Conservation (phyloP, 2,329 filamentous ascomycete genomes). For the Alternaria novae-zelandiae region DNA sequence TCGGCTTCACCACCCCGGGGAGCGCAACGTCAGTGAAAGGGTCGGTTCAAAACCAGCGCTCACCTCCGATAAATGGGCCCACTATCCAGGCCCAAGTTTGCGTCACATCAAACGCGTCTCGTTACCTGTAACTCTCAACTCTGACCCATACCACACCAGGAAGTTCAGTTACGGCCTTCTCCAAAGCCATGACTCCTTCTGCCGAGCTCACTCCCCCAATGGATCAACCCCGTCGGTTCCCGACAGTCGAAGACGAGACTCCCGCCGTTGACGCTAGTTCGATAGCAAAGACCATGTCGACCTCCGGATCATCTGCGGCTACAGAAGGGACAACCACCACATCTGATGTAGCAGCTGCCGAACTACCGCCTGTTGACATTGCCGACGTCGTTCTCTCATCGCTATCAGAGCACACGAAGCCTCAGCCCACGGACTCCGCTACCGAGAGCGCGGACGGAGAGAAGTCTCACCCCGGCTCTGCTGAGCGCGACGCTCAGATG, state of each 20-base stretch:
- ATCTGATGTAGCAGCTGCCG: neutral
- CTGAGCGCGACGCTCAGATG: neutral
- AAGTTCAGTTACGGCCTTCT: neutral
- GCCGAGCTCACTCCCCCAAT: neutral
- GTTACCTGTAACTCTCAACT: neutral
- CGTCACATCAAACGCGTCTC: neutral
- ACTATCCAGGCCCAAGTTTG: neutral
- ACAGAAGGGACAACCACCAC: neutral
- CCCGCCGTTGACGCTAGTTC: neutral
- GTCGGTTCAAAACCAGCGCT: neutral
- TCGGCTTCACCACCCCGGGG: neutral
- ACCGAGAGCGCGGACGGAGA: accelerated
- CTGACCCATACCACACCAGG: neutral
- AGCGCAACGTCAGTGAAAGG: neutral
- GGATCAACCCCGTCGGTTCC: neutral
- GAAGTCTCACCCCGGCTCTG: neutral
- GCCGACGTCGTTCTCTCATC: neutral
- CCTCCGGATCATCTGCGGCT: neutral
- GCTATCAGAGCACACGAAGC: neutral
- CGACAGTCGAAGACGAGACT: neutral
- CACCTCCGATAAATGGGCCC: neutral
- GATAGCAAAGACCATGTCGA: neutral
- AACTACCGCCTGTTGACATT: neutral
- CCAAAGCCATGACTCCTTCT: neutral
- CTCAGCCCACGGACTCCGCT: neutral